Evolutionary conservation across 2,329 filamentous ascomycete species (phyloP).

Genomic region (Diaporthe ilicicola): DNA sequence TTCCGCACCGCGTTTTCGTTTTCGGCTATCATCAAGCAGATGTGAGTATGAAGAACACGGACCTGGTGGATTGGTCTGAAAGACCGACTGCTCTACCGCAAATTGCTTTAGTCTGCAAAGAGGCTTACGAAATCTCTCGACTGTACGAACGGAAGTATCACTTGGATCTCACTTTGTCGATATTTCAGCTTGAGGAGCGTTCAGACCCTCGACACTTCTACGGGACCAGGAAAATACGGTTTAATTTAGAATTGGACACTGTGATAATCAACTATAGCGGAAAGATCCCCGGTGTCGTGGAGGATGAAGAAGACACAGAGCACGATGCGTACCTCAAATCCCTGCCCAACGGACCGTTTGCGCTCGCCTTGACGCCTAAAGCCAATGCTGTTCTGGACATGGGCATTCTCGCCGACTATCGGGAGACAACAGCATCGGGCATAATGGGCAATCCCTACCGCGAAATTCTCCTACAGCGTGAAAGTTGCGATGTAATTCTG

Average conservation of each 20-base stretch:
- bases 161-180: neutral
- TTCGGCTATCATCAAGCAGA: neutral
- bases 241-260: neutral
- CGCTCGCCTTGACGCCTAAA: neutral
- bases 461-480: neutral
- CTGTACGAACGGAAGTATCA: neutral
- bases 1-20: neutral
- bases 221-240: neutral
- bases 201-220: accelerated
- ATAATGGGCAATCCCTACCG: too few species aligned
- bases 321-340: neutral
- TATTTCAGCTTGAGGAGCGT: too few species aligned
- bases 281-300: neutral
- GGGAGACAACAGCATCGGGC: too few species aligned
- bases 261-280: neutral
- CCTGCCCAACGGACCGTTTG: neutral
- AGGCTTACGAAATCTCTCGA: neutral
- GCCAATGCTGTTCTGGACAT: neutral
- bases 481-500: neutral
- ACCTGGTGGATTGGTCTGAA: too few species aligned
- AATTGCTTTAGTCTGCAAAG: neutral
- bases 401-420: neutral
- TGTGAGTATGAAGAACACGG: neutral
- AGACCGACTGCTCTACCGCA: neutral
- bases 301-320: too few species aligned